A percentile compares a stretch with the other conserved stretches of the same genome.
Evolutionary conservation across 1,284 basidiomycete genomes (phyloP).

Genomic region (Leccinum variabile): DNA sequence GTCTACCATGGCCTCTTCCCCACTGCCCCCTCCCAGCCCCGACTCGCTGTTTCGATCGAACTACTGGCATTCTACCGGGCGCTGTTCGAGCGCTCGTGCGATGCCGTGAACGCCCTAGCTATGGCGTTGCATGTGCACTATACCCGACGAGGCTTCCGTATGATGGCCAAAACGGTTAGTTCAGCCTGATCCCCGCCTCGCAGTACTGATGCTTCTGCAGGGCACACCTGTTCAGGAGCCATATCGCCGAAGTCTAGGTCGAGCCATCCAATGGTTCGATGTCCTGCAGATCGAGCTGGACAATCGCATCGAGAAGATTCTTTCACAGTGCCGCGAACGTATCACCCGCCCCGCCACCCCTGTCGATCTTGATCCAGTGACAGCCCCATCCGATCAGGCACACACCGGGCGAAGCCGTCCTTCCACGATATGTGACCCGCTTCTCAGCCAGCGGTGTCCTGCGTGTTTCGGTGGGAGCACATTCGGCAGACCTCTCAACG

Average conservation of each 20-base stretch:
- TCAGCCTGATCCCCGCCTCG: background rate
- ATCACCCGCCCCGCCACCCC: background rate
- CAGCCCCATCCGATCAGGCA: background rate
- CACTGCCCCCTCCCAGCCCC: constrained; percentile 3
- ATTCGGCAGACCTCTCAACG: background rate
- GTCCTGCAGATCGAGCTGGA: background rate
- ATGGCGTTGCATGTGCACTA: constrained; percentile 4
- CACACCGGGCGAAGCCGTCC: background rate
- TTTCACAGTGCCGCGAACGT: background rate
- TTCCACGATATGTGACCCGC: background rate
- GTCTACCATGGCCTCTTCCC: constrained; percentile 9
- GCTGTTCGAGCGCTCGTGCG: constrained; percentile 6
- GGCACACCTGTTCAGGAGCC: background rate
- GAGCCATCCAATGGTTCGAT: background rate
- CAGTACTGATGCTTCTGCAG: background rate
- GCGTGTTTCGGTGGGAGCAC: background rate
- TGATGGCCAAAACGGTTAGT: background rate
- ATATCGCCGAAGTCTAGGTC: background rate
- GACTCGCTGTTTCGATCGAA: constrained; percentile 6
- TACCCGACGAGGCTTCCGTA: background rate
- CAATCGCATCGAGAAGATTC: background rate
- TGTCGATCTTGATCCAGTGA: background rate
- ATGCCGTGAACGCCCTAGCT: constrained; percentile 5
- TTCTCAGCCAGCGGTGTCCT: background rate
- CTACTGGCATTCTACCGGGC: constrained; percentile 9